Evolutionary conservation across 2,329 filamentous ascomycete genomes (phyloP), one percentile per base, ranked within the genome.

Genomic region (Alternaria alternata): DNA sequence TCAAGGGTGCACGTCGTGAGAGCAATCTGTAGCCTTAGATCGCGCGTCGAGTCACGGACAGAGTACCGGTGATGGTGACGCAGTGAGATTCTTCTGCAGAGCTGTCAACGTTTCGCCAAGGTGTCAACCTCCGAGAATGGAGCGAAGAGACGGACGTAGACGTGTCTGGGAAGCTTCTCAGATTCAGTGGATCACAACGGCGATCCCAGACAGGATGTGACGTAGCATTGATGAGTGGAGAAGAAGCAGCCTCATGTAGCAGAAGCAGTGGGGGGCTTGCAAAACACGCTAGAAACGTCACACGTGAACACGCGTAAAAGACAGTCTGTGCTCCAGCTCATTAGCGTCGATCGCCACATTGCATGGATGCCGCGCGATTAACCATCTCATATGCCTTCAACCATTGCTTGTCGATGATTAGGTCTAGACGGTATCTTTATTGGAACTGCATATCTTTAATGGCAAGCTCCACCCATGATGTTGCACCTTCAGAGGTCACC

Each of bases 291-390:
- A 56, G 18, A 34, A 16, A n/a, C 20, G 8, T 2, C 22, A 24
- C 57, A 60, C 57, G 57, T 60, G 57, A 60, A 12, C 38, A 41
- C 57, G 53, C 53, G 57, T 42, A 26, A 18, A 39, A 20, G 18
- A 11, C 18, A 28, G 57, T 60, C 53, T 41, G 57, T 60, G 57
- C 57, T 51, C 43, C 32, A 16, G 12, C 14, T 36, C 32, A n/a
- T 43, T 46, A 46, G 46, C 52, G 24, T 18, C 39, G 14, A 39
- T 46, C 39, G 39, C 46, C 39, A 42, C 51, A 20, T 36, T 34
- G 26, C 34, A 38, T 26, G 20, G 26, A 39, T 39, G 22, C 20
- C 14, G 30, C 53, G 28, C 20, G 24, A 36, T 51, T 16, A 22
- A 46, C 22, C 46, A 42, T 56, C 34, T 4, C 36, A 34, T 47